phyloP scores from a whole-genome alignment of 2,329 filamentous ascomycete species.

The Aspergillus hiratsukae region DNA sequence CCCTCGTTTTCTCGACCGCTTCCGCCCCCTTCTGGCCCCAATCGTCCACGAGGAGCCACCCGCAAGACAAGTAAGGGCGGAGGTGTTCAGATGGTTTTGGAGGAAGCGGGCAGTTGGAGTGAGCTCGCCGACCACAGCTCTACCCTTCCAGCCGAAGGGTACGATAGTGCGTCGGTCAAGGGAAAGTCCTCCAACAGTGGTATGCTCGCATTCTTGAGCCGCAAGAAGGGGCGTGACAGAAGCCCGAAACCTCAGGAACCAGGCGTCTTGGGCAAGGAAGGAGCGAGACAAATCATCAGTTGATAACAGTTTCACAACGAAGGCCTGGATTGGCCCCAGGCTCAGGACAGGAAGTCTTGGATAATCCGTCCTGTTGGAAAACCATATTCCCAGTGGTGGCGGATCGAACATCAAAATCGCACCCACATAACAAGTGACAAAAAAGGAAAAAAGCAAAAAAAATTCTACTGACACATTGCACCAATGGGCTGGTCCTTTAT shows the following conservation, averaged over 20 bases:
- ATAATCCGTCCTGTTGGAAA: neutral
- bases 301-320: conserved; percentile 29
- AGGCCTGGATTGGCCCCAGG: neutral
- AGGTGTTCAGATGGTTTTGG: conserved; percentile 85
- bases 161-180: conserved; percentile 33
- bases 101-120: conserved; percentile 85
- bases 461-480: neutral
- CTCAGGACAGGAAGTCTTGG: neutral
- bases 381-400: neutral
- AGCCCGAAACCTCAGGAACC: conserved; percentile 93
- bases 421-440: neutral
- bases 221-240: conserved; percentile 84
- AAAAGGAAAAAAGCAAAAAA: neutral
- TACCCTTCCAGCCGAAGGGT: conserved; percentile 65
- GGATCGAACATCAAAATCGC: neutral
- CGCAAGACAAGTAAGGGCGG: conserved; percentile 73
- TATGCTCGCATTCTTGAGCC: conserved; percentile 83
- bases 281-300: conserved; percentile 75
- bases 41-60: conserved; percentile 56
- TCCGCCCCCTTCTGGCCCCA: conserved; percentile 33
- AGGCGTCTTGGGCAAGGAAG: conserved; percentile 91
- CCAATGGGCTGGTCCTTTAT: neutral
- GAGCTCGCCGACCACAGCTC: conserved; percentile 81
- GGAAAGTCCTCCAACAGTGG: conserved; percentile 57
- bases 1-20: conserved; percentile 39